Conservation (phyloP, 2,329 filamentous ascomycete species). For the Thelonectria olida region DNA sequence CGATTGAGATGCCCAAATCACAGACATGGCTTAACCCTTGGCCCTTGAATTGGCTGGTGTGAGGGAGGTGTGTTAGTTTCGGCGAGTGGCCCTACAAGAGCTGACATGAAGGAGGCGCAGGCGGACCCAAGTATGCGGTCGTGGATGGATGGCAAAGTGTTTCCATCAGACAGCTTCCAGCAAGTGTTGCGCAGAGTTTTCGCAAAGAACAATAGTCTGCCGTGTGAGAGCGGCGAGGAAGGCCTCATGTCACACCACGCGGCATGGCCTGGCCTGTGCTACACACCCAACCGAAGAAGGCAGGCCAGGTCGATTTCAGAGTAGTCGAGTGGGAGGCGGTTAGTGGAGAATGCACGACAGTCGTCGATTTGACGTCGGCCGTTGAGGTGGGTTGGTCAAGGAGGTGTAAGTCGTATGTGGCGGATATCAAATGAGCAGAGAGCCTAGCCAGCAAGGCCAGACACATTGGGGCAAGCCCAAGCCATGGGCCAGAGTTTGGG, state of each 20-base stretch:
- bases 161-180: not conserved
- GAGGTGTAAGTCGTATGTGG: constrained; percentile 11
- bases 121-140: not conserved
- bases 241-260: not conserved
- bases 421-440: not conserved
- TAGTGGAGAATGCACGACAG: not conserved
- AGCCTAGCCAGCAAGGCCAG: not conserved
- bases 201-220: not conserved
- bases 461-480: not conserved
- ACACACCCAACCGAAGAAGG: not conserved
- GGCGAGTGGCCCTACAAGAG: not conserved
- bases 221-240: not conserved
- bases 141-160: not conserved
- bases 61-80: not conserved
- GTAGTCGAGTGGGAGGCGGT: not conserved
- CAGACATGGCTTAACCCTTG: not conserved
- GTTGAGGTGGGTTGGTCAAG: not conserved
- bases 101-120: constrained; percentile 5
- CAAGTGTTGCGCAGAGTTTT: not conserved
- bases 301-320: not conserved
- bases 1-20: not conserved
- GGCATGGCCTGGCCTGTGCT: not conserved
- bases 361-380: not conserved
- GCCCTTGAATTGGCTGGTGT: not conserved
- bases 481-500: constrained; percentile 8